These are phyloP conservation scores for Cymodocea nodosa DNA, from an alignment of 116 monocot species.

Conservation along the genomic window DNA sequence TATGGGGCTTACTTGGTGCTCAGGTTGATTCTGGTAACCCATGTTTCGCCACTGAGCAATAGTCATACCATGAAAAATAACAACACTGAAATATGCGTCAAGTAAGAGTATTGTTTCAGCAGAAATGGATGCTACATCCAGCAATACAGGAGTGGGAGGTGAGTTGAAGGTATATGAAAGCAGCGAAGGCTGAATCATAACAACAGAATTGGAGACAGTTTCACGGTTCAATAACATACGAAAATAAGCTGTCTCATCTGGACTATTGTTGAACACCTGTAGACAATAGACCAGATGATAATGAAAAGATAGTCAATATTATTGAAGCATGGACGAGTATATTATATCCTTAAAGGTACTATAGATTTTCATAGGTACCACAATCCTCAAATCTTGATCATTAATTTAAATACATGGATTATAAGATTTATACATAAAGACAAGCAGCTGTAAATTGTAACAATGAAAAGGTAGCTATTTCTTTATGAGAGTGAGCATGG, in stretches of 20 bases:
- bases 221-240: slow-evolving; percentile 86
- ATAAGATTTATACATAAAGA: too few relatives aligned
- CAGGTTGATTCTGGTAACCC: slow-evolving; percentile 90
- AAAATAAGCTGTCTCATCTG: slow-evolving; percentile 99
- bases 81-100: slow-evolving; percentile 94
- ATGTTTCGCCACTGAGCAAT: slow-evolving; percentile 96
- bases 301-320: background rate
- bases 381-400: too few relatives aligned
- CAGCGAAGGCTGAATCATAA: slow-evolving; percentile 96
- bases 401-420: too few relatives aligned
- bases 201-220: slow-evolving; percentile 74
- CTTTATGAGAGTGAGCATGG: too few relatives aligned
- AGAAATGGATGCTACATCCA: slow-evolving; percentile 83
- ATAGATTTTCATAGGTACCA: too few relatives aligned
- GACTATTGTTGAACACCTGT: slow-evolving; percentile 97
- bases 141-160: slow-evolving; percentile 64
- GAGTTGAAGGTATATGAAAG: slow-evolving; percentile 76
- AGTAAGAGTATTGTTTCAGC: slow-evolving; percentile 79
- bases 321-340: too few relatives aligned
- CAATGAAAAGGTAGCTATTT: too few relatives aligned
- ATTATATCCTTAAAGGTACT: too few relatives aligned
- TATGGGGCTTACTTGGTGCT: slow-evolving; percentile 55
- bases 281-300: background rate
- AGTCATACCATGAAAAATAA: slow-evolving; percentile 94
- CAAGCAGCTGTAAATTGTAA: too few relatives aligned